A percentile compares a stretch with the other conserved stretches of the same genome.
Conservation (phyloP, 2,329 filamentous ascomycete species). For the Tricladium varicosporioides region DNA sequence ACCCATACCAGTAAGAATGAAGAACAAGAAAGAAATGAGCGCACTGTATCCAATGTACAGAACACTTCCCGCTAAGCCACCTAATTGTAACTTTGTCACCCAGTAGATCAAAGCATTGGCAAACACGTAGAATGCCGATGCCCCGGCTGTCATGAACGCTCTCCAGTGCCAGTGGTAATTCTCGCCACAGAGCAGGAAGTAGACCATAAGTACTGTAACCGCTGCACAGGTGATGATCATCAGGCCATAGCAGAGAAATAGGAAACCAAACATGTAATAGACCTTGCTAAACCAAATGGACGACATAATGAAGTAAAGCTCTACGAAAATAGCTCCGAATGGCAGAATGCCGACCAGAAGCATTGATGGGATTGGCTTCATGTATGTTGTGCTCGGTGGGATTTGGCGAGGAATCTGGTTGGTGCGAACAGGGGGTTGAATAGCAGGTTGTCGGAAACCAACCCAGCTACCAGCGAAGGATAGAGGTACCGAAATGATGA, state of each 20-base stretch:
- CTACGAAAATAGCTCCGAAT: constrained; percentile 95
- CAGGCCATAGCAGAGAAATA: constrained; percentile 94
- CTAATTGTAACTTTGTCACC: constrained; percentile 81
- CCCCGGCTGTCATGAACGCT: constrained; percentile 86
- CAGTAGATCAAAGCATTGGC: constrained; percentile 89
- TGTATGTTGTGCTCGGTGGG: constrained; percentile 77
- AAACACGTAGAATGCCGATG: constrained; percentile 89
- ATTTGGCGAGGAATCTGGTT: constrained; percentile 99
- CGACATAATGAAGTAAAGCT: constrained; percentile 99
- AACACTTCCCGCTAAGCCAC: constrained; percentile 80
- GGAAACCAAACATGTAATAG: constrained; percentile 99
- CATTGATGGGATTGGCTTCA: constrained; percentile 85
- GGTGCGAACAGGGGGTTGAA: constrained; percentile 82
- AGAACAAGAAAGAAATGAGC: constrained; percentile 86
- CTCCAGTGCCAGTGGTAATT: constrained; percentile 99
- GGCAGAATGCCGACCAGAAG: constrained; percentile 88
- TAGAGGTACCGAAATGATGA: constrained; percentile 89
- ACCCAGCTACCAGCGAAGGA: constrained; percentile 90
- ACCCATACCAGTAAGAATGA: constrained; percentile 84
- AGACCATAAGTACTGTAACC: constrained; percentile 90
- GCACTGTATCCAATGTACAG: constrained; percentile 92
- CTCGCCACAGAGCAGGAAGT: constrained; percentile 92
- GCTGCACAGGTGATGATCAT: constrained; percentile 96
- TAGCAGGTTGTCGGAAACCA: constrained; percentile 72
- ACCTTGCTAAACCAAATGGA: constrained; percentile 98